phyloP scores from a whole-genome alignment of 257 asterid genomes.

The Capsicum baccatum region DNA sequence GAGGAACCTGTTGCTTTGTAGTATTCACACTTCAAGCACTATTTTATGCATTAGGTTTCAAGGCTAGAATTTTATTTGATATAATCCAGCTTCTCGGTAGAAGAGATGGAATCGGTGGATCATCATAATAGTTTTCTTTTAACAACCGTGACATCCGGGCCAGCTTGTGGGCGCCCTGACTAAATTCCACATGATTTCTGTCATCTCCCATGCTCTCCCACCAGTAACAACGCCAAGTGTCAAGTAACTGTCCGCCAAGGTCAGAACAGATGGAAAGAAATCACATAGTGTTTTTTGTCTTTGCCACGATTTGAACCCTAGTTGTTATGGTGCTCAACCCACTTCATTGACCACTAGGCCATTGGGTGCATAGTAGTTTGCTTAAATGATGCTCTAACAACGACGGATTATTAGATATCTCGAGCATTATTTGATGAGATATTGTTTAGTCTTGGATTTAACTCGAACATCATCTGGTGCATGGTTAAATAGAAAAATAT shows the following conservation, averaged over 20 bases:
- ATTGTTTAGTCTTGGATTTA: neutral
- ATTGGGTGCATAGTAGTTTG: neutral
- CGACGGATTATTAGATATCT: neutral
- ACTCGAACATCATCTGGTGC: neutral
- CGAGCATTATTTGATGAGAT: neutral
- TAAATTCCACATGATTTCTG: too few relatives aligned
- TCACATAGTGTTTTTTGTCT: too few relatives aligned
- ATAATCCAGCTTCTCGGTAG: neutral
- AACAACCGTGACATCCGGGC: too few relatives aligned
- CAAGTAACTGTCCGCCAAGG: too few relatives aligned
- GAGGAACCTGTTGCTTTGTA: neutral
- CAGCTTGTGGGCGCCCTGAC: too few relatives aligned
- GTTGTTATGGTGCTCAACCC: too few relatives aligned
- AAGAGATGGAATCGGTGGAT: neutral
- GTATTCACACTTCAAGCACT: neutral
- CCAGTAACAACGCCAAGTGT: too few relatives aligned
- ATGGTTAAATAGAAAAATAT: neutral
- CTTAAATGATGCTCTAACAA: slow-evolving; percentile 14
- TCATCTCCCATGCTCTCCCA: too few relatives aligned
- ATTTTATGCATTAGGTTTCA: neutral
- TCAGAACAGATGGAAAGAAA: too few relatives aligned
- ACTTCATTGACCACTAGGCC: too few relatives aligned
- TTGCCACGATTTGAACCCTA: too few relatives aligned
- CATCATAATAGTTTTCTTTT: neutral
- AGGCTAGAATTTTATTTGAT: neutral